Percentiles rank a stretch among this genome's conserved stretches.
phyloP scores from a whole-genome alignment of 345 rosid species.

The Brassica cretica region DNA sequence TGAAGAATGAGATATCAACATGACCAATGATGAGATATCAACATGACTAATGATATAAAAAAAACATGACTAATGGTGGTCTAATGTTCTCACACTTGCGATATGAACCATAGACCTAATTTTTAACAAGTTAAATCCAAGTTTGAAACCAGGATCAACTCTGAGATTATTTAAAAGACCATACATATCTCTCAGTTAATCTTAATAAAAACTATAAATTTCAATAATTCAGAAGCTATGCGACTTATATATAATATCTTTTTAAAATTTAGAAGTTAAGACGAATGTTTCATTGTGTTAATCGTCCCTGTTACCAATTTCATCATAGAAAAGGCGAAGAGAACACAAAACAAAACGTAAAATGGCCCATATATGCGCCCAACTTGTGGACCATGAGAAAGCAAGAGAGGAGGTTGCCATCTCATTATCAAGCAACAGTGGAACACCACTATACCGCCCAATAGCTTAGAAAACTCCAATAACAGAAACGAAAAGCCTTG shows the following conservation, averaged over 20 bases:
- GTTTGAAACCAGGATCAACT: background rate
- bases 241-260: no score
- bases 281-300: background rate
- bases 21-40: no score
- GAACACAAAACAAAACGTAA: background rate
- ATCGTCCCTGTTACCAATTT: background rate
- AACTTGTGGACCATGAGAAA: constrained; percentile 17
- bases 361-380: constrained; percentile 2
- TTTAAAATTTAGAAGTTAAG: no score
- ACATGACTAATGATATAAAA: no score
- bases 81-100: constrained; percentile 1
- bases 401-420: constrained; percentile 11
- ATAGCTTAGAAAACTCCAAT: constrained; percentile 23
- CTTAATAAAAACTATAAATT: no score
- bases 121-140: constrained; percentile 5
- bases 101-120: constrained; percentile 1
- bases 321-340: constrained; percentile 6
- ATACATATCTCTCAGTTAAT: no score
- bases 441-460: constrained; percentile 33
- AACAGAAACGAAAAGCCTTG: constrained; percentile 38
- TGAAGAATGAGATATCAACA: no score
- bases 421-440: constrained; percentile 21
- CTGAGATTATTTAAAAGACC: background rate
- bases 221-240: background rate
- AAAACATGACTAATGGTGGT: no score